Evolutionary conservation across 768 basidiomycete genomes (phyloP).

Genomic region (Phlebiopsis gigantea): DNA sequence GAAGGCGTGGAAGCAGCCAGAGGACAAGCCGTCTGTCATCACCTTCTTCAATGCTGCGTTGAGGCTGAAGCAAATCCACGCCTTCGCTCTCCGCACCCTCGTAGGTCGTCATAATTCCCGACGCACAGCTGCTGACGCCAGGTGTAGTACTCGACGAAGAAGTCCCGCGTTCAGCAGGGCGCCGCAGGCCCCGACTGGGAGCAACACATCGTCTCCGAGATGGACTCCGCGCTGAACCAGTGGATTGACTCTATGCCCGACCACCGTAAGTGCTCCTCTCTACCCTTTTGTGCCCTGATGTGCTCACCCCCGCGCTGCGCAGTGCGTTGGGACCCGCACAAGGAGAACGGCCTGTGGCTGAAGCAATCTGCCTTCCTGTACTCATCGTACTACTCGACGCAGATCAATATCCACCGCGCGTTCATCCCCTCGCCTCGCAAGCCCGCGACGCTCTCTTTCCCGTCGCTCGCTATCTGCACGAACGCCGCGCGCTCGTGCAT

Average conservation of each 20-base stretch:
- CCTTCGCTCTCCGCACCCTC: constrained; percentile 47
- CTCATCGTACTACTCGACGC: constrained; percentile 38
- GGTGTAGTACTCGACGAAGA: constrained; percentile 41
- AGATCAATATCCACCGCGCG: constrained; percentile 73
- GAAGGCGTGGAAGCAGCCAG: constrained; percentile 57
- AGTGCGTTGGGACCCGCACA: constrained; percentile 26
- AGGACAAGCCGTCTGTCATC: constrained; percentile 47
- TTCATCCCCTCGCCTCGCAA: constrained; percentile 65
- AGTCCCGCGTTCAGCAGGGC: constrained; percentile 30
- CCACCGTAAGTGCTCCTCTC: constrained; percentile 33
- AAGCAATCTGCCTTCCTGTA: constrained; percentile 35
- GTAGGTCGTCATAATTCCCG: neutral
- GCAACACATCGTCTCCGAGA: constrained; percentile 48
- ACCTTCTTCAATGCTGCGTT: constrained; percentile 52
- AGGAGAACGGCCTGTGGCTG: constrained; percentile 20
- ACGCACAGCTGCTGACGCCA: neutral
- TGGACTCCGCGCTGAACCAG: constrained; percentile 55
- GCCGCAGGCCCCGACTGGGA: constrained; percentile 37
- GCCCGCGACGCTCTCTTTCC: constrained; percentile 42
- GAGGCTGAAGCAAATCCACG: constrained; percentile 55
- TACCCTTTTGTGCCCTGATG: neutral
- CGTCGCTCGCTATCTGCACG: constrained; percentile 77
- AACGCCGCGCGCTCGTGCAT: constrained; percentile 76
- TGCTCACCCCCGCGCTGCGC: neutral
- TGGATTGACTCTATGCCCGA: constrained; percentile 61